Base-by-base conservation (phyloP, 352 stramenopile species). In the Elongisporangium prolatum region DNA sequence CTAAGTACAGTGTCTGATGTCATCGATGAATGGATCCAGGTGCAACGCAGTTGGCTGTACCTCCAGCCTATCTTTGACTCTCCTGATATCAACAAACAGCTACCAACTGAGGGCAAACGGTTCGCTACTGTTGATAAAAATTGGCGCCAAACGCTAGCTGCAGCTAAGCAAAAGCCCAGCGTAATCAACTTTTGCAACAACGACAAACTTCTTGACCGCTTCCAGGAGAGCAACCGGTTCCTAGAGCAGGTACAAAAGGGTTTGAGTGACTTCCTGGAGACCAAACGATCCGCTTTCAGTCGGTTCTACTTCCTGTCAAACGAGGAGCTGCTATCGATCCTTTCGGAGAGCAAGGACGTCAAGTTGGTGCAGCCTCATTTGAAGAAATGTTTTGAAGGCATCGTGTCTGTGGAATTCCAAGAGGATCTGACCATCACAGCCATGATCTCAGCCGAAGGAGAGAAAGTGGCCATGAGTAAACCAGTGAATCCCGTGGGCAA, bases 31-130 rank as follows among this genome's bases (percentile, higher is more conserved):
- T 98, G 94, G 93, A 66, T 98, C 4, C 86, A 82, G 2, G 91
- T 98, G n/a, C 95, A 98, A 61, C 82, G 93, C 10, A 98, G 93
- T 54, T 98, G 95, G 95, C 63, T 98, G 21, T 98, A 98, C 56
- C 62, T 98, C 49, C 91, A 98, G 63, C 95, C 95, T 2, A 98
- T 98, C 56, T 98, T 98, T 53, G 94, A 98, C 58, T 97, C 88
- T 0, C 83, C 90, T 0, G 94, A 98, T 59, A 98, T 98, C 64
- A 98, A 98, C 69, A 98, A 98, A 65, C 95, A 98, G 61, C 83
- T 98, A 6, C 94, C 95, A 1, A 77, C 87, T 0, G 95, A 98
- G 63, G 93, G 91, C 8, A 98, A 98, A 61, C 82, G 93, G 2
- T 98, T 98, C 56, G 84, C 89, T 1, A 97, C 90, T 0, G 94